These are phyloP conservation scores for Thalassiosira mediterranea DNA, from an alignment of 352 stramenopile genomes.

Conservation along the genomic window DNA sequence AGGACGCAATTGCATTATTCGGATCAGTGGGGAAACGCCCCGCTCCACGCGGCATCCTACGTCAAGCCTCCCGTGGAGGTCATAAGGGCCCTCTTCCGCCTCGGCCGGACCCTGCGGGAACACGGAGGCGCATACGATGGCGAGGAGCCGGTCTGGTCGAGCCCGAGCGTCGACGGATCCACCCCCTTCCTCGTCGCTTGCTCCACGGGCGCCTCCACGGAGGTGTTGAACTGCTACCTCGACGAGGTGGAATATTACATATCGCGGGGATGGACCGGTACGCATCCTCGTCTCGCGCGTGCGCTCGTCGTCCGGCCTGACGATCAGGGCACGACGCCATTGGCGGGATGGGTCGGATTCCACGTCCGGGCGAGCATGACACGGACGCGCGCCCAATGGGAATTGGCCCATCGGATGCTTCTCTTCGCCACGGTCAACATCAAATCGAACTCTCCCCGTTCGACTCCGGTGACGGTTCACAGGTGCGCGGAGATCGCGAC, in stretches of 20 bases:
- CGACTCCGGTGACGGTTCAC: conserved; percentile 23
- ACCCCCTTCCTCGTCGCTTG: conserved; percentile 46
- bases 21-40: conserved; percentile 48
- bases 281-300: background rate
- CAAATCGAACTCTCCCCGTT: background rate
- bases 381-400: conserved; percentile 27
- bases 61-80: conserved; percentile 31
- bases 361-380: too few relatives aligned
- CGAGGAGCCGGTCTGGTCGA: conserved; percentile 25
- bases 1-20: conserved; percentile 23
- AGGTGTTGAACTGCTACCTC: conserved; percentile 30
- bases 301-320: conserved; percentile 25
- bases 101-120: conserved; percentile 18
- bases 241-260: conserved; percentile 53
- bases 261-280: conserved; percentile 18
- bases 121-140: background rate
- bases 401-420: conserved; percentile 24
- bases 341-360: conserved; percentile 37
- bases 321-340: conserved; percentile 18
- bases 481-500: conserved; percentile 28
- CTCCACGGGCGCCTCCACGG: conserved; percentile 33
- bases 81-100: conserved; percentile 29
- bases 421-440: conserved; percentile 25
- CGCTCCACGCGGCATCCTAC: conserved; percentile 37
- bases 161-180: conserved; percentile 25